phyloP scores from a whole-genome alignment of 345 rosid species.

The Aurinia saxatilis region DNA sequence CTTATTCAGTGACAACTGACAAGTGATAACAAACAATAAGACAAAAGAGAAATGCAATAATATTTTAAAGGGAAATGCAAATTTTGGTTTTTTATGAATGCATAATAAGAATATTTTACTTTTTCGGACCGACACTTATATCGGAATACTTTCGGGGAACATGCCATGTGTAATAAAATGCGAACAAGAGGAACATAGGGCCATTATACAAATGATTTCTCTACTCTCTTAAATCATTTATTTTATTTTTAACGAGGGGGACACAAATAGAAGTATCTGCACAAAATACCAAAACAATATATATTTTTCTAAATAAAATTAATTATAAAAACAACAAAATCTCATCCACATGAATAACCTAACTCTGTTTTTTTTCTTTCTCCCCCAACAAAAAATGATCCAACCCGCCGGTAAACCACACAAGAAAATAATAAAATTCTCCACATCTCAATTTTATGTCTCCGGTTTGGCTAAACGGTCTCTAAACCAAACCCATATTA shows the following conservation, averaged over 20 bases:
- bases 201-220: slow-evolving; percentile 7
- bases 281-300: slow-evolving; percentile 4
- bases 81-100: background rate
- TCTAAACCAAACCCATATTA: slow-evolving; percentile 9
- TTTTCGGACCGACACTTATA: slow-evolving; percentile 8
- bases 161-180: background rate
- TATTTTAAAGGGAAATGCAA: background rate
- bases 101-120: background rate
- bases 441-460: slow-evolving; percentile 12
- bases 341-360: slow-evolving; percentile 31
- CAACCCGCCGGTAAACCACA: slow-evolving; percentile 13
- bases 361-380: slow-evolving; percentile 7
- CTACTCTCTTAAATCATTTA: background rate
- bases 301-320: background rate
- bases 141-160: background rate
- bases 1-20: slow-evolving; percentile 1
- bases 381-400: slow-evolving; percentile 15
- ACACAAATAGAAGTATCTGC: slow-evolving; percentile 9
- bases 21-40: background rate
- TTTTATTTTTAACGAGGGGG: background rate
- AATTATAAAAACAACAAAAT: slow-evolving; percentile 25
- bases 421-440: background rate
- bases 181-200: background rate
- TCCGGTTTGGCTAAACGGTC: slow-evolving; percentile 16
- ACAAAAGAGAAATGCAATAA: background rate